A percentile compares a stretch with the other conserved stretches of the same genome.
These are phyloP conservation scores for Mimosa bimucronata DNA, from an alignment of 306 rosid genomes.

Conservation along the genomic window DNA sequence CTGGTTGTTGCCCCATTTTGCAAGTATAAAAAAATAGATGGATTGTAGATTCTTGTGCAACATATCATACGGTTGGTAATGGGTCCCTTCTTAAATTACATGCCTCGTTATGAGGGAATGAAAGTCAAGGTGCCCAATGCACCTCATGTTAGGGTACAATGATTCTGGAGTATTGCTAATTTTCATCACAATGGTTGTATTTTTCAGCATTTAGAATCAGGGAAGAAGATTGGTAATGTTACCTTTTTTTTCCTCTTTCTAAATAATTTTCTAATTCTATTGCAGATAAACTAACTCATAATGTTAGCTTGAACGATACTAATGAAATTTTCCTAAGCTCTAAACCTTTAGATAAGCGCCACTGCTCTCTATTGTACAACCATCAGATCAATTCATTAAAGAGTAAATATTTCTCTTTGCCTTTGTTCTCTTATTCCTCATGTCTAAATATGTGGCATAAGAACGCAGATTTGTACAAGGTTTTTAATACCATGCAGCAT, in stretches of 20 bases:
- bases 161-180: neutral
- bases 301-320: neutral
- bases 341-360: neutral
- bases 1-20: neutral
- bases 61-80: neutral
- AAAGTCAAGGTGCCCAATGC: neutral
- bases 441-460: slow-evolving; percentile 12
- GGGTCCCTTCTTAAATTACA: neutral
- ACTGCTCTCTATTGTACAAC: slow-evolving; percentile 2
- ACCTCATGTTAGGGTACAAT: neutral
- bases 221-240: neutral
- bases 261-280: neutral
- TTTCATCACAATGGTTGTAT: neutral
- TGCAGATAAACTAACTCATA: neutral
- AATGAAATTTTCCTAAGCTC: neutral
- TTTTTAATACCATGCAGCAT: slow-evolving; percentile 15
- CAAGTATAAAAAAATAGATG: neutral
- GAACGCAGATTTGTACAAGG: neutral
- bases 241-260: neutral
- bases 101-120: neutral
- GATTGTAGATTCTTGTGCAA: neutral
- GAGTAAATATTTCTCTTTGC: neutral
- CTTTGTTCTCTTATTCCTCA: neutral
- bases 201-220: neutral
- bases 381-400: neutral